Percentiles rank a stretch among this genome's conserved stretches.
Evolutionary conservation across 768 basidiomycete genomes (phyloP).

Genomic region (Mrakia frigida): DNA sequence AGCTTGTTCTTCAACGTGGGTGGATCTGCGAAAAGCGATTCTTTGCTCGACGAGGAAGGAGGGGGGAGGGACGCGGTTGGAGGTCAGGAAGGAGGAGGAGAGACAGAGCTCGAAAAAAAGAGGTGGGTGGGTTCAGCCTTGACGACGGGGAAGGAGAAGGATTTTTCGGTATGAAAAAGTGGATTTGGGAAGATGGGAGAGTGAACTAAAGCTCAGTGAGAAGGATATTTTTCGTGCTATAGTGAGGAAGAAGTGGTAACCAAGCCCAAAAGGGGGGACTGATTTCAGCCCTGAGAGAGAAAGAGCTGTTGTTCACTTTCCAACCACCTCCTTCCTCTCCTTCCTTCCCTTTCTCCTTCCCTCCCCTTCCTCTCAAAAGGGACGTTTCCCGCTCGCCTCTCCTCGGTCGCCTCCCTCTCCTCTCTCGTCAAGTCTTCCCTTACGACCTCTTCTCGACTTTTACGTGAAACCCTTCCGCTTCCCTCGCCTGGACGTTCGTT

Average conservation of each 20-base stretch:
- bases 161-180: too few relatives aligned
- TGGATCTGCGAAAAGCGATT: slow-evolving; percentile 24
- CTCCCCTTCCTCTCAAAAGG: not conserved
- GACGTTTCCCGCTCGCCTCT: not conserved
- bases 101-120: not conserved
- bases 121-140: not conserved
- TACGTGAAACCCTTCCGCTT: too few relatives aligned
- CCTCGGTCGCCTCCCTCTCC: too few relatives aligned
- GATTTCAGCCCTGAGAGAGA: not conserved
- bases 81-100: not conserved
- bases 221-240: too few relatives aligned
- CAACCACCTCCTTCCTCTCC: slow-evolving; percentile 2
- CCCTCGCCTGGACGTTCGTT: too few relatives aligned
- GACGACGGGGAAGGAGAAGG: not conserved
- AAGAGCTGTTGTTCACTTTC: not conserved
- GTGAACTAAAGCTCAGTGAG: too few relatives aligned
- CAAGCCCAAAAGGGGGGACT: not conserved
- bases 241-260: too few relatives aligned
- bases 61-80: slow-evolving; percentile 8
- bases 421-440: too few relatives aligned
- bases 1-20: not conserved
- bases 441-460: too few relatives aligned
- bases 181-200: too few relatives aligned
- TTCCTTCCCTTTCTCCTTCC: not conserved
- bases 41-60: slow-evolving; percentile 22